These are phyloP conservation scores for Leishmania turanica DNA, from an alignment of 208 protist species.

Conservation along the genomic window DNA sequence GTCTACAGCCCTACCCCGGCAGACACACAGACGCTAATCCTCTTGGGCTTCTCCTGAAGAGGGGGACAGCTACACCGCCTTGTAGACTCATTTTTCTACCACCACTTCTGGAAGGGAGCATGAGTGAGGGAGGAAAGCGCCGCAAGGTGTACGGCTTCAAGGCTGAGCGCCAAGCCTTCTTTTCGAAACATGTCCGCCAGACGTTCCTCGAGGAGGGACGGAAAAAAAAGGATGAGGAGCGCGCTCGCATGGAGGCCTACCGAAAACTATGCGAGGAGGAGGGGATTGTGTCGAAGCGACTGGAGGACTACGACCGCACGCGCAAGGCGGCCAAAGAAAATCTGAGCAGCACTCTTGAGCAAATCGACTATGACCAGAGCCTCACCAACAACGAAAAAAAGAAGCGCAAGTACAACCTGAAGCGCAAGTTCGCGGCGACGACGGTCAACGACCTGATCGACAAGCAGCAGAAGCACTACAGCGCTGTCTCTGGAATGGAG, in stretches of 20 bases:
- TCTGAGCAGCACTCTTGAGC: conserved; percentile 57
- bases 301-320: conserved; percentile 80
- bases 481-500: conserved; percentile 62
- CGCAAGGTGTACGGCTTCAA: conserved; percentile 63
- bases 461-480: conserved; percentile 64
- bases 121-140: conserved; percentile 33
- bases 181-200: conserved; percentile 71
- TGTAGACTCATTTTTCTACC: not conserved
- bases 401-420: conserved; percentile 85
- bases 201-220: conserved; percentile 62
- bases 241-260: conserved; percentile 88
- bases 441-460: conserved; percentile 69
- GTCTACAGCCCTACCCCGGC: too few relatives aligned
- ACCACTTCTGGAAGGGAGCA: not conserved
- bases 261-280: conserved; percentile 81
- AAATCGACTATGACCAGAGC: conserved; percentile 85
- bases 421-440: conserved; percentile 83
- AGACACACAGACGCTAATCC: not conserved
- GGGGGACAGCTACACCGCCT: not conserved
- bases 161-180: conserved; percentile 75
- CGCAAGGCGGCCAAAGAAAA: conserved; percentile 39
- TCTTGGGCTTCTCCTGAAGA: not conserved
- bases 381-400: conserved; percentile 89
- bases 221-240: conserved; percentile 77
- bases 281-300: conserved; percentile 78